These are phyloP conservation scores for Cercospora zeina DNA, from an alignment of 2,329 filamentous ascomycete species.

Conservation along the genomic window DNA sequence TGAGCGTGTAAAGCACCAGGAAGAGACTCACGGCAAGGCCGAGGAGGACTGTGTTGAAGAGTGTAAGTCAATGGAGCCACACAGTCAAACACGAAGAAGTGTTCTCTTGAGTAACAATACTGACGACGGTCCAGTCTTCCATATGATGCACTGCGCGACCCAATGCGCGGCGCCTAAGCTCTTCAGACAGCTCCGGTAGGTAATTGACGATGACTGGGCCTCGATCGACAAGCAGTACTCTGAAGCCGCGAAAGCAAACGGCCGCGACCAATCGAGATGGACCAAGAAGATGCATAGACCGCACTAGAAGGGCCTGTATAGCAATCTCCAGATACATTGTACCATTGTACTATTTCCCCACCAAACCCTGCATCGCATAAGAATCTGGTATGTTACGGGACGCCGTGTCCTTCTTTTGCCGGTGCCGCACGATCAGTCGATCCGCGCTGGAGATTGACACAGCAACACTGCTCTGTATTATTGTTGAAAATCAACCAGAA, in stretches of 20 bases:
- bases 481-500: no score
- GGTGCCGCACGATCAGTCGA: not conserved
- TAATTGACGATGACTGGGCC: constrained; percentile 5
- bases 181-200: constrained; percentile 86
- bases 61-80: constrained; percentile 65
- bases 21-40: constrained; percentile 70
- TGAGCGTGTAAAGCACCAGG: constrained; percentile 78
- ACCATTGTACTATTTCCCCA: constrained; percentile 31
- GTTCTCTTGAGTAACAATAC: not conserved
- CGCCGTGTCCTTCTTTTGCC: no score
- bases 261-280: constrained; percentile 9
- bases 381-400: not conserved
- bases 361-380: not conserved
- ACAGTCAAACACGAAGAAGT: not conserved
- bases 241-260: constrained; percentile 3
- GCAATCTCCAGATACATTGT: constrained; percentile 40
- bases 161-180: constrained; percentile 95
- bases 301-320: constrained; percentile 37
- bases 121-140: constrained; percentile 71
- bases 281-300: constrained; percentile 8
- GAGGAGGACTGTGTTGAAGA: constrained; percentile 98
- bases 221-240: constrained; percentile 5
- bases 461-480: no score
- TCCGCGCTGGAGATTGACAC: not conserved
- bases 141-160: constrained; percentile 92